Base-by-base conservation (phyloP, 129 eudicot species). In the Centella asiatica region DNA sequence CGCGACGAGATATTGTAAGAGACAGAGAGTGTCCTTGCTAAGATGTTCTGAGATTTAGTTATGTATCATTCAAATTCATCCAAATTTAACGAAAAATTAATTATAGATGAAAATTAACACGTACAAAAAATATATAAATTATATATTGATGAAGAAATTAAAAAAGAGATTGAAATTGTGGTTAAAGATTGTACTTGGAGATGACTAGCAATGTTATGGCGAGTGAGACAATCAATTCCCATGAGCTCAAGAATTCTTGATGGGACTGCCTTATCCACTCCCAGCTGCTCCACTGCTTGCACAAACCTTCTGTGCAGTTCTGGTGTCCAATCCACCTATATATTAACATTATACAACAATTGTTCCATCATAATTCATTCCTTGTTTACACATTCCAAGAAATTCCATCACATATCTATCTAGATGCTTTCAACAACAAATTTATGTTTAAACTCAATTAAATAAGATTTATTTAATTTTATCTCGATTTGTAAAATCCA, bases 191-290 rank as follows among this genome's bases (percentile, higher is more conserved):
- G 25, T 83, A 93, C 99, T 77, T 87, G 96, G 33, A 93, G 96
- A 93, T 93, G 99, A 77, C 99, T 93, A 18, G 99, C 99, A 68
- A 93, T 85, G 68, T 93, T 93, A 75, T 93, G 99, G 37, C 99
- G 95, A 76, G 99, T 93, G 68, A 93, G 99, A 78, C 95, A 80
- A 64, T 85, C 86, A 26, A 84, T 87, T 15, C 95, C 99, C 99
- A 93, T 93, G 55, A 93, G 88, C 76, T 93, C 99, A 14, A 93
- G 76, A 62, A 93, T 93, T 64, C 95, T 82, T 56, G 99, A 93
- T 74, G 99, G 96, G 50, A 93, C 99, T 6, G 99, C 99, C 84
- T 93, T 93, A 77, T 93, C 99, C 61, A 93, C 92, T 3, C 99
- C 99, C 13, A 93, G 77, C 62, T 93, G 96, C 73, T 93, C 99